These are phyloP conservation scores for Penicillium nordicum DNA, from an alignment of 2,329 filamentous ascomycete genomes.

Conservation along the genomic window DNA sequence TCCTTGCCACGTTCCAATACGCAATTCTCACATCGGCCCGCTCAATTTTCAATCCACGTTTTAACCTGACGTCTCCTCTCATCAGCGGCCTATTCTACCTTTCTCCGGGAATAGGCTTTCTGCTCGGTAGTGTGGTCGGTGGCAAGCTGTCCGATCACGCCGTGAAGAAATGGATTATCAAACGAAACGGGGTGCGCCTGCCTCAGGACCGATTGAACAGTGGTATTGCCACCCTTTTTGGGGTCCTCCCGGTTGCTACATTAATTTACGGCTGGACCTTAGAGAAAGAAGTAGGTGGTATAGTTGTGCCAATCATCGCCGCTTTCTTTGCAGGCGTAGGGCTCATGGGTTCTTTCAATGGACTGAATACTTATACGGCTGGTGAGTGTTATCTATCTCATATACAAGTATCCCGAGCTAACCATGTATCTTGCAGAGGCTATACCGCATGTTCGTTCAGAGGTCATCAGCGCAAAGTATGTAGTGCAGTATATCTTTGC, in stretches of 20 bases:
- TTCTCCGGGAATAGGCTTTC: constrained; percentile 66
- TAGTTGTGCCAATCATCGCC: constrained; percentile 61
- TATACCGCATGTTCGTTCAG: constrained; percentile 53
- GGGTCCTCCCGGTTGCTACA: constrained; percentile 59
- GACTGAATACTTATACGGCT: constrained; percentile 65
- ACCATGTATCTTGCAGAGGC: constrained; percentile 31
- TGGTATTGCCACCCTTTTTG: constrained; percentile 55
- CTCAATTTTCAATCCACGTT: constrained; percentile 70
- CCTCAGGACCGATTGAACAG: constrained; percentile 66
- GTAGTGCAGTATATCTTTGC: constrained; percentile 73
- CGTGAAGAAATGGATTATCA: constrained; percentile 61
- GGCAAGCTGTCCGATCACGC: constrained; percentile 66
- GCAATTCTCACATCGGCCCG: constrained; percentile 65
- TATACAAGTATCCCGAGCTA: neutral
- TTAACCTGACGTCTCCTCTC: constrained; percentile 62
- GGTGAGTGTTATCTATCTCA: constrained; percentile 16
- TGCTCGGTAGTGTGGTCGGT: constrained; percentile 66
- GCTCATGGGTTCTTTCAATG: constrained; percentile 70
- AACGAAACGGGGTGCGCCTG: constrained; percentile 56
- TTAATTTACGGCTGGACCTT: constrained; percentile 66
- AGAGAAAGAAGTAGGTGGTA: constrained; percentile 53
- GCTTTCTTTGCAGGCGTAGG: constrained; percentile 71
- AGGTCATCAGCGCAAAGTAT: constrained; percentile 78
- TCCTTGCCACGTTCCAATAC: constrained; percentile 71
- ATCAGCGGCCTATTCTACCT: constrained; percentile 71